These are phyloP conservation scores for Podaxis pistillaris DNA, from an alignment of 768 basidiomycete genomes.

Conservation along the genomic window DNA sequence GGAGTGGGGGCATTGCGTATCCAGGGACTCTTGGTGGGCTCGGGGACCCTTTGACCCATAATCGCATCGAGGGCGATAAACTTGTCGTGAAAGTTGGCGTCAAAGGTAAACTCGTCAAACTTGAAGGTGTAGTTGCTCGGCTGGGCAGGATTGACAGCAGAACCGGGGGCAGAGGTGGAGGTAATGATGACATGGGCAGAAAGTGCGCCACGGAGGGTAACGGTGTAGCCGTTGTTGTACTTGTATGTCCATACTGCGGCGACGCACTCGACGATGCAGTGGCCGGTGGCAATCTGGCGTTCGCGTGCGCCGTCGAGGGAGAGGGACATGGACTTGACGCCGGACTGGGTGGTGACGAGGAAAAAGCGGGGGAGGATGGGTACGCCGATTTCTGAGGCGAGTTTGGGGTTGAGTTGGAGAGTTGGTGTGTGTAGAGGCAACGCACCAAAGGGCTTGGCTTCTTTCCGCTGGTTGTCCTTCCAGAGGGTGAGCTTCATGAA, in stretches of 20 bases:
- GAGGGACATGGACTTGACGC: conserved; percentile 82
- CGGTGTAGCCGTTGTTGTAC: conserved; percentile 76
- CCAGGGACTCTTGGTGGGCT: conserved; percentile 38
- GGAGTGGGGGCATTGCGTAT: conserved; percentile 24
- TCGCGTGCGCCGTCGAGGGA: conserved; percentile 78
- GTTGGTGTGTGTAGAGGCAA: conserved; percentile 15
- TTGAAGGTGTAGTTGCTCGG: conserved; percentile 42
- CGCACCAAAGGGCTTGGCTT: conserved; percentile 84
- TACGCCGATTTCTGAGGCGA: conserved; percentile 65
- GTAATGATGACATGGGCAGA: conserved; percentile 58
- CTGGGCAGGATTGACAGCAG: conserved; percentile 19
- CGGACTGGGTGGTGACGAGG: conserved; percentile 80
- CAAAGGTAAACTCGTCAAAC: conserved; percentile 74
- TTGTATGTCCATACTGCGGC: conserved; percentile 79
- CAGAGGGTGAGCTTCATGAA: conserved; percentile 81
- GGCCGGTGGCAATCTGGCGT: conserved; percentile 42
- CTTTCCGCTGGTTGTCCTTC: conserved; percentile 77
- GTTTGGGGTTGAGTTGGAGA: neutral
- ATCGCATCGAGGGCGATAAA: conserved; percentile 68
- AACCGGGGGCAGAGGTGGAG: conserved; percentile 26
- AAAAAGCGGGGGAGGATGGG: conserved; percentile 83
- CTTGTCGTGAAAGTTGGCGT: conserved; percentile 73
- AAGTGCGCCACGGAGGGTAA: conserved; percentile 73
- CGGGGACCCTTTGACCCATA: conserved; percentile 43
- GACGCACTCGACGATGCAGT: conserved; percentile 67